Evolutionary conservation across 1,284 basidiomycete species (phyloP).

Genomic region (Cryptococcus wingfieldii): DNA sequence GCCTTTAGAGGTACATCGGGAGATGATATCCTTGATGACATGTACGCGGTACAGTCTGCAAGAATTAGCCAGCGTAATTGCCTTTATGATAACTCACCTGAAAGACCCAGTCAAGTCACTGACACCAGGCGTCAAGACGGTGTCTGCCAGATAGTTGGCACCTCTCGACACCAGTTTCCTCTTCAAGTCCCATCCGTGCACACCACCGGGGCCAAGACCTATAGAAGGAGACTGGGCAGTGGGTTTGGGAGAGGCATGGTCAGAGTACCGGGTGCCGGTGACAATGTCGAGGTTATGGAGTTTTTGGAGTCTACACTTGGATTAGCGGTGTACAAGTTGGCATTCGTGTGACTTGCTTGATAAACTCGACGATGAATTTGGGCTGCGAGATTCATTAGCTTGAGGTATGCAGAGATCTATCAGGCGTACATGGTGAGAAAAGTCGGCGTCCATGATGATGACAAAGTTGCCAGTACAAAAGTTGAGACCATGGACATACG

Average conservation of each 20-base stretch:
- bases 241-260: conserved; percentile 32
- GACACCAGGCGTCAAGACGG: conserved; percentile 74
- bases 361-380: conserved; percentile 84
- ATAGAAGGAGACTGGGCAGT: conserved; percentile 24
- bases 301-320: conserved; percentile 61
- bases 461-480: conserved; percentile 88
- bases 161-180: conserved; percentile 79
- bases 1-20: conserved; percentile 74
- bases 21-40: conserved; percentile 75
- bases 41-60: conserved; percentile 68
- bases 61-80: neutral
- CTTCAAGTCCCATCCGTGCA: conserved; percentile 84
- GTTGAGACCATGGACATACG: conserved; percentile 85
- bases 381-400: conserved; percentile 54
- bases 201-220: conserved; percentile 63
- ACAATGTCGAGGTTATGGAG: conserved; percentile 80
- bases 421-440: conserved; percentile 77
- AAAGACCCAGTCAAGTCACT: conserved; percentile 84
- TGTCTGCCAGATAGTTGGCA: conserved; percentile 79
- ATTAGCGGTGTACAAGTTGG: neutral
- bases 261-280: conserved; percentile 78
- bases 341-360: conserved; percentile 55
- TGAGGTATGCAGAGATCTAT: neutral
- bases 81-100: conserved; percentile 54
- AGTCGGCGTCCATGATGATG: conserved; percentile 95